Base-by-base conservation (phyloP, 148 eudicot species). In the Amaranthus palmeri region DNA sequence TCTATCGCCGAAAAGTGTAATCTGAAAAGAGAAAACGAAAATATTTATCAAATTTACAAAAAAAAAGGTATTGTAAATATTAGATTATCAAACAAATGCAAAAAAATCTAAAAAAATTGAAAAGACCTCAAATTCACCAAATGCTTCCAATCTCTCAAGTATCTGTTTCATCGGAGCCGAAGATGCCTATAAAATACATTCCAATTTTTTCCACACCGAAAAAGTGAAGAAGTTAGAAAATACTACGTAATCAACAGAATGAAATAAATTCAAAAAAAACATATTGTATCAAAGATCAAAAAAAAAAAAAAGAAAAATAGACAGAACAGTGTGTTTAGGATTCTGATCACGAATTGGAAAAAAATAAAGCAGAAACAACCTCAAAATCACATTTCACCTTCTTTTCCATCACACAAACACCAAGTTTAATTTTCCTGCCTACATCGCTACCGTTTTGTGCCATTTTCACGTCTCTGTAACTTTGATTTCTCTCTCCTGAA, bases 381-480 rank as follows among this genome's bases (percentile, higher is more conserved):
- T 88, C 97, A 86, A 83, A 82, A 86, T 87, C 97, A 93, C 99
- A 89, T 88, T 91, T 95, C 96, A 95, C 99, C 99, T 95, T 95
- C 99, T 95, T 95, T 91, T 95, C 99, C 97, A 95, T 91, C 72
- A 95, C 98, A 78, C 99, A 95, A 13, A 95, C 99, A 25, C 99
- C 98, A 54, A 95, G 76, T 74, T 69, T 89, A 9, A 95, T 81
- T 77, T 90, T 93, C 74, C 65, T 17, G 0, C 18, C 14, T 2
- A 47, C 6, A 1, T 48, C 72, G n/a, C 74, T 81, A 40, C 76
- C 78, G 36, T 25, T 25, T 25, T 25, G 36, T 25, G 6, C 69
- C 82, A 53, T 74, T 64, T 18, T 55, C 44, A 9, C 41, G 11
- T 54, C 36, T 46, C 45, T 45, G 43, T 25, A 72, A 54, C 43